These are phyloP conservation scores for Acacia concinna DNA, from an alignment of 331 rosid species.

Conservation along the genomic window DNA sequence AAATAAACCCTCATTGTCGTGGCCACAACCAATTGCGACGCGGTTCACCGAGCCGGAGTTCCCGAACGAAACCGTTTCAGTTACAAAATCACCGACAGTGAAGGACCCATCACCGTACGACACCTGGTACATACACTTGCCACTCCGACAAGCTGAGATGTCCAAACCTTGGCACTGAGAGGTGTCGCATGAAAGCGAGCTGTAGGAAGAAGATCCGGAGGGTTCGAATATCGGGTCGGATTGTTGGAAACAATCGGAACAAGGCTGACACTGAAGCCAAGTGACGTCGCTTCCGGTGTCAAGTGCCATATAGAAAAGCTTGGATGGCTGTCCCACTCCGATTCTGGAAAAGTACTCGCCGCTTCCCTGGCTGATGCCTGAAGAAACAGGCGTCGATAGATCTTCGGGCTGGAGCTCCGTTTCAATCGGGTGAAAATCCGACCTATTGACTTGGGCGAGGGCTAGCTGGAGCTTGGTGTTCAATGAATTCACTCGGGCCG, in stretches of 20 bases:
- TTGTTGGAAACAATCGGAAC: conserved; percentile 84
- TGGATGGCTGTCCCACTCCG: conserved; percentile 67
- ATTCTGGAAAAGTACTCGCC: conserved; percentile 87
- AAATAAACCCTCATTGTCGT: conserved; percentile 79
- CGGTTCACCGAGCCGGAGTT: conserved; percentile 44
- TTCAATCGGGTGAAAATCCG: conserved; percentile 52
- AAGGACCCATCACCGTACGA: conserved; percentile 84
- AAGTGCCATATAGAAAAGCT: conserved; percentile 66
- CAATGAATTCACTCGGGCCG: conserved; percentile 71
- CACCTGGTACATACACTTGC: conserved; percentile 71
- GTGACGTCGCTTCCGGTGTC: conserved; percentile 89
- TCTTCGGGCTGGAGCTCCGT: conserved; percentile 52
- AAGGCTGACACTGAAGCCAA: conserved; percentile 92
- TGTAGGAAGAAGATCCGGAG: conserved; percentile 47
- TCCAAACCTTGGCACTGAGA: conserved; percentile 55
- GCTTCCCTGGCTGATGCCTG: conserved; percentile 70
- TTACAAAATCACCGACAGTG: conserved; percentile 69
- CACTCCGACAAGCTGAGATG: conserved; percentile 45
- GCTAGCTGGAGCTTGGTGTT: conserved; percentile 47
- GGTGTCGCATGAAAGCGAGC: conserved; percentile 51
- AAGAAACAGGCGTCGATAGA: conserved; percentile 60
- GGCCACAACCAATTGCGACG: conserved; percentile 82
- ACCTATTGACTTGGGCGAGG: conserved; percentile 25
- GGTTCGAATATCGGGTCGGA: conserved; percentile 81
- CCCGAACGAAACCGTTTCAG: conserved; percentile 72